Conservation (phyloP, 352 stramenopile species). For the Phytophthora crassamura region DNA sequence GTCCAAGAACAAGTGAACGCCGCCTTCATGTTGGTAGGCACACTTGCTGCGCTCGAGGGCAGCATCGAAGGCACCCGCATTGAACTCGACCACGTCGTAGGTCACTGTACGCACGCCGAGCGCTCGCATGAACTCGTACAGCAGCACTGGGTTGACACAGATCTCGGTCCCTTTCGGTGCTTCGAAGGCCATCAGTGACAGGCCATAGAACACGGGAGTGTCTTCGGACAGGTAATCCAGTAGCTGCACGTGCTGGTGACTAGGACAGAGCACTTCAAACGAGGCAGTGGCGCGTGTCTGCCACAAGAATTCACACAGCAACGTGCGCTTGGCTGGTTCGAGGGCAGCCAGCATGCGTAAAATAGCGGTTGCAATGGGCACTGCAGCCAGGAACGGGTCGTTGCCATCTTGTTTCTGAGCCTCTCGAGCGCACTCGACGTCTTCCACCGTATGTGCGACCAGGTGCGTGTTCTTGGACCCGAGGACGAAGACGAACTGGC, state of each 20-base stretch:
- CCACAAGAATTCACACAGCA: slow-evolving; percentile 81
- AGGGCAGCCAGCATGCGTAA: slow-evolving; percentile 46
- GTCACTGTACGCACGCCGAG: slow-evolving; percentile 69
- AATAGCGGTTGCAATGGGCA: slow-evolving; percentile 58
- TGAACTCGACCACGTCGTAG: slow-evolving; percentile 61
- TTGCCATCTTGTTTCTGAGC: slow-evolving; percentile 25
- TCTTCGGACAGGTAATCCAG: slow-evolving; percentile 70
- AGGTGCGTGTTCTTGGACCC: slow-evolving; percentile 89
- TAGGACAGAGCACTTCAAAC: slow-evolving; percentile 78
- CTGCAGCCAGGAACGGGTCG: slow-evolving; percentile 62
- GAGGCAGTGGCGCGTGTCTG: slow-evolving; percentile 77
- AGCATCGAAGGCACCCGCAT: slow-evolving; percentile 35
- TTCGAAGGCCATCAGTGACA: slow-evolving; percentile 62
- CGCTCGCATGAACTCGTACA: slow-evolving; percentile 59
- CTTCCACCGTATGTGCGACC: slow-evolving; percentile 49
- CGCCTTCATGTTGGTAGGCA: slow-evolving; percentile 73
- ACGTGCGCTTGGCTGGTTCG: slow-evolving; percentile 36
- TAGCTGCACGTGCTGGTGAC: slow-evolving; percentile 82
- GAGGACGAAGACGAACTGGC: slow-evolving; percentile 71
- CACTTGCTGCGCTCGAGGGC: slow-evolving; percentile 52
- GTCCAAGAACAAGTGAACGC: slow-evolving; percentile 80
- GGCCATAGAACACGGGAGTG: slow-evolving; percentile 82
- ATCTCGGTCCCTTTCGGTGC: slow-evolving; percentile 56
- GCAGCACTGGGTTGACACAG: slow-evolving; percentile 80
- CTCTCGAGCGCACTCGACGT: slow-evolving; percentile 49